These are phyloP conservation scores for Annulohypoxylon stygium DNA, from an alignment of 495 filamentous ascomycete species.

Conservation along the genomic window DNA sequence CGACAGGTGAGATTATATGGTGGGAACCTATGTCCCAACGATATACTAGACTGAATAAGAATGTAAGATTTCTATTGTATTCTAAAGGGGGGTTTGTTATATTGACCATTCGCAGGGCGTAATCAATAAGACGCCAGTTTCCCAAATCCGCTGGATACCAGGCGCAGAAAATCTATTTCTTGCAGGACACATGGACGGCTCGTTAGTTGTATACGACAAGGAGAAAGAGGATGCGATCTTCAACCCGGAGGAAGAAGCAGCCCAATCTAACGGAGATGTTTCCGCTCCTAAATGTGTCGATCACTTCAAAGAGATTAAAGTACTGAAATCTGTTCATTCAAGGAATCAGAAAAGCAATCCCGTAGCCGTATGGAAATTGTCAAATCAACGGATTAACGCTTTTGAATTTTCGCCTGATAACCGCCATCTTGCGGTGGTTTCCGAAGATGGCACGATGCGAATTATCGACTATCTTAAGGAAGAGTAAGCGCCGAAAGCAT, in stretches of 20 bases:
- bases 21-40: conserved; percentile 98
- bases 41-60: conserved; percentile 96
- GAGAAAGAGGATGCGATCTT: conserved; percentile 91
- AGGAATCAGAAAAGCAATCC: conserved; percentile 95
- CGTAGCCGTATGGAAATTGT: conserved; percentile 89
- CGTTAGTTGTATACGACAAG: conserved; percentile 97
- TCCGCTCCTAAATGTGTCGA: conserved; percentile 54
- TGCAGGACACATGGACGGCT: conserved; percentile 91
- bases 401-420: conserved; percentile 91
- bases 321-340: conserved; percentile 91
- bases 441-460: conserved; percentile 89
- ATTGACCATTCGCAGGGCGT: conserved; percentile 68
- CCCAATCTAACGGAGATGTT: conserved; percentile 58
- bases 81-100: not conserved
- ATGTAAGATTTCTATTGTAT: conserved; percentile 63
- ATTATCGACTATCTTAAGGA: conserved; percentile 94
- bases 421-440: conserved; percentile 88
- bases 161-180: conserved; percentile 94
- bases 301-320: conserved; percentile 61
- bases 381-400: conserved; percentile 87
- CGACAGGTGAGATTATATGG: conserved; percentile 97
- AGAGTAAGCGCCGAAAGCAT: conserved; percentile 68
- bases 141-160: conserved; percentile 91
- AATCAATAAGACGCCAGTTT: conserved; percentile 86
- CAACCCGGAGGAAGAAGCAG: conserved; percentile 62